Conservation (phyloP, 306 rosid genomes). For the Dicorynia guianensis region DNA sequence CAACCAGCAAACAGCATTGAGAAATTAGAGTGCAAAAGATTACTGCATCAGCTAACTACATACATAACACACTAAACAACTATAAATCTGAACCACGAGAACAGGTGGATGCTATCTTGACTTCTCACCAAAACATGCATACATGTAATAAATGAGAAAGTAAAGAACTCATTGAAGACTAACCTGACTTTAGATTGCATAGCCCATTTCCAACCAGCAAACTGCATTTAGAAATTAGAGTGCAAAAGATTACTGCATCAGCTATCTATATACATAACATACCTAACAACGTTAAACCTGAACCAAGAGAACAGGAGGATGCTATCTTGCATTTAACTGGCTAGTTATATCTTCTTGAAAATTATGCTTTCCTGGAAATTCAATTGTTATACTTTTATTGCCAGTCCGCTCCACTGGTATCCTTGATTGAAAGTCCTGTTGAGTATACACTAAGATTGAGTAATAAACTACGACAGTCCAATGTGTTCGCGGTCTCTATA, state of each 20-base stretch:
- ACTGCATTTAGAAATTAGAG: conserved; percentile 29
- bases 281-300: conserved; percentile 43
- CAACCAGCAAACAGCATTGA: conserved; percentile 44
- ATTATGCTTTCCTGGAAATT: neutral
- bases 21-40: neutral
- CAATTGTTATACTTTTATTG: conserved; percentile 3
- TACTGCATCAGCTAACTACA: neutral
- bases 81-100: neutral
- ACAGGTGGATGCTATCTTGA: conserved; percentile 20
- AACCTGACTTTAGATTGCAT: conserved; percentile 51
- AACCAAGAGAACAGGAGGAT: neutral
- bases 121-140: conserved; percentile 17
- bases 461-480: neutral
- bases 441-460: conserved; percentile 31
- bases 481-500: conserved; percentile 25
- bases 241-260: neutral
- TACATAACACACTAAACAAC: neutral
- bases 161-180: conserved; percentile 25
- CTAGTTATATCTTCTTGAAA: conserved; percentile 33
- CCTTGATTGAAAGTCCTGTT: conserved; percentile 34
- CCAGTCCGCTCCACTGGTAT: conserved; percentile 30
- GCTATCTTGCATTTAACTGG: conserved; percentile 65
- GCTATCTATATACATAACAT: neutral
- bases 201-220: conserved; percentile 39
- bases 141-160: neutral